Evolutionary conservation across 345 rosid genomes (phyloP).

Genomic region (Capsella bursapastoris): DNA sequence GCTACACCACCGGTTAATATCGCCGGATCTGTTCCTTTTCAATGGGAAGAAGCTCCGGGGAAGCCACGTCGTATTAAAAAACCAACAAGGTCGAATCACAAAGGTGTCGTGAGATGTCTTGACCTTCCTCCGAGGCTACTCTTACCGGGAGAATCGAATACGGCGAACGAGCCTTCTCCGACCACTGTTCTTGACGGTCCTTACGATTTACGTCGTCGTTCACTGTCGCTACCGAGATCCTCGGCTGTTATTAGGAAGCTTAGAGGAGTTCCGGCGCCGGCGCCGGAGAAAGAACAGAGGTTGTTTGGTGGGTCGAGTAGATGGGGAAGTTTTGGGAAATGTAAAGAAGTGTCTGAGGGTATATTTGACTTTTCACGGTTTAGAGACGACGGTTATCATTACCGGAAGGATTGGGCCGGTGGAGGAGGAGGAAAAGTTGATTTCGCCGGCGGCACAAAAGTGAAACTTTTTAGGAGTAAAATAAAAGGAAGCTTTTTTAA

Average conservation of each 20-base stretch:
- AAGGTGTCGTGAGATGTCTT: slow-evolving; percentile 47
- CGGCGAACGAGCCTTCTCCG: slow-evolving; percentile 53
- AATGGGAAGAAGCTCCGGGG: slow-evolving; percentile 96
- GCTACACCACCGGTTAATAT: slow-evolving; percentile 67
- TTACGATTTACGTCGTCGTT: slow-evolving; percentile 45
- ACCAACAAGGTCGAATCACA: slow-evolving; percentile 28
- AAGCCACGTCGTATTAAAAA: slow-evolving; percentile 58
- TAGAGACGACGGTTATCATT: slow-evolving; percentile 11
- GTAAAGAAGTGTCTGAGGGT: slow-evolving; percentile 41
- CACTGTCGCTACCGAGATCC: slow-evolving; percentile 40
- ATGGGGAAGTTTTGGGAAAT: slow-evolving; percentile 57
- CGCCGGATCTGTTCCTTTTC: slow-evolving; percentile 71
- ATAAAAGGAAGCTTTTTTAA: slow-evolving; percentile 54
- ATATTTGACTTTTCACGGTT: slow-evolving; percentile 41
- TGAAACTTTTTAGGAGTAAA: slow-evolving; percentile 52
- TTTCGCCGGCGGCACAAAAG: slow-evolving; percentile 38
- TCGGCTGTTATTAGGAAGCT: slow-evolving; percentile 45
- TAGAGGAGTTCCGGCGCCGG: slow-evolving; percentile 43
- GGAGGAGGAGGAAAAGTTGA: not conserved
- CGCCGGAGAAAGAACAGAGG: slow-evolving; percentile 40
- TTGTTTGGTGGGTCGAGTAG: slow-evolving; percentile 54
- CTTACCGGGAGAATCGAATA: slow-evolving; percentile 32
- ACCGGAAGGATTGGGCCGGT: slow-evolving; percentile 25
- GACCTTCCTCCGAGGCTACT: slow-evolving; percentile 76
- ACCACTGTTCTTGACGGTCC: slow-evolving; percentile 66